Base-by-base conservation (phyloP, 169 alveolate genomes). In the Perkinsus marinus region DNA sequence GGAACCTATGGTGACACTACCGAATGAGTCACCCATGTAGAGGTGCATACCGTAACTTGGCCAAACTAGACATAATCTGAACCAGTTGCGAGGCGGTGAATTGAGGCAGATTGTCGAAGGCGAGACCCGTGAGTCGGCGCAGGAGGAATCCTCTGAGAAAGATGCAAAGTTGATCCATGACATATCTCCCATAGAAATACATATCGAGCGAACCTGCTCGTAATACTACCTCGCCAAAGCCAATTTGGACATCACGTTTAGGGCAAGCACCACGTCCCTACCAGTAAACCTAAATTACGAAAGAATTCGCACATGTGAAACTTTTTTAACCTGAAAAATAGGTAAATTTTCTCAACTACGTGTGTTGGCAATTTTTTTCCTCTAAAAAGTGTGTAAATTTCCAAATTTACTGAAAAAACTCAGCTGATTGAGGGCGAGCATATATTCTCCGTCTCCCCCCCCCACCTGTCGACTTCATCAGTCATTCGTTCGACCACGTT, bases 131-230 rank as follows among this genome's bases (percentile, higher is more conserved):
- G 68, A 94, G 90, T 39, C 94, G 96, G 39, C 96, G 92, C 90
- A 94, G 94, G 90, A 94, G 90, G 57, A 94, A 92, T 17, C 96
- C 96, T 41, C 95, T 92, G n/a, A 90, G 93, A 91, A 39, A 92
- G 89, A 3, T 90, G 90, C 90, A 68, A 16, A n/a, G n/a, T n/a
- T 16, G 38, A 68, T 13, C 38, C 90, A 68, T 38, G 34, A 34
- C 13, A 9, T 6, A 9, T 6, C 90, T n/a, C 90, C 22, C 90
- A 68, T 38, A 68, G n/a, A n/a, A n/a, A n/a, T n/a, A n/a, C n/a
- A n/a, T n/a, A n/a, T n/a, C n/a, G n/a, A n/a, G n/a, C n/a, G n/a
- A n/a, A n/a, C n/a, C n/a, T n/a, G n/a, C n/a, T n/a, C n/a, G n/a
- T n/a, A n/a, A n/a, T n/a, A 90, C 36, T 34, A 43, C 92, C 30